These are phyloP conservation scores for Adansonia grandidieri DNA, from an alignment of 441 rosid species.

Conservation along the genomic window DNA sequence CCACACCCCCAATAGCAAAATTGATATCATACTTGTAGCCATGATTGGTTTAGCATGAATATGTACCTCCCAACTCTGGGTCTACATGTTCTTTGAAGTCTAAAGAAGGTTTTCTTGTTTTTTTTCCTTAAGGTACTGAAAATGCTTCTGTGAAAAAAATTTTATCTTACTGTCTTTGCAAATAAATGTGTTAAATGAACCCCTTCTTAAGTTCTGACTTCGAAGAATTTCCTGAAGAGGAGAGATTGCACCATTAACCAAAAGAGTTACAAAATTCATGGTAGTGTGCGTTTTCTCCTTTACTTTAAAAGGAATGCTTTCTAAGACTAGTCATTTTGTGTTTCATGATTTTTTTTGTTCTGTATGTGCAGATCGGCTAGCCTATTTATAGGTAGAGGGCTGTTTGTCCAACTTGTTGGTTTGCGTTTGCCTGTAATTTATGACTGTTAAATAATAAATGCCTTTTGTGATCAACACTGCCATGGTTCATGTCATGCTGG, in stretches of 20 bases:
- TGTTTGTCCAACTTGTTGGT: neutral
- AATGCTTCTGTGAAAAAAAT: neutral
- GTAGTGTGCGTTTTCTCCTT: slow-evolving; percentile 1
- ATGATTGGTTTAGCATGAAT: slow-evolving; percentile 18
- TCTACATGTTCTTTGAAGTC: slow-evolving; percentile 7
- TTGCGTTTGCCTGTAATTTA: slow-evolving; percentile 4
- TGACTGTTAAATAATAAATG: slow-evolving; percentile 7
- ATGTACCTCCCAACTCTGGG: neutral
- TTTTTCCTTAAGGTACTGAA: neutral
- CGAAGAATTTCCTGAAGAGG: slow-evolving; percentile 4
- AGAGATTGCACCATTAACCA: slow-evolving; percentile 5
- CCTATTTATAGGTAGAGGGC: neutral
- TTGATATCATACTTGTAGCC: neutral
- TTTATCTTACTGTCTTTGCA: neutral
- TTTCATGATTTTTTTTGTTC: neutral
- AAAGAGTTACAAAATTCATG: neutral
- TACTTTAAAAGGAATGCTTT: neutral
- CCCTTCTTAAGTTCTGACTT: neutral
- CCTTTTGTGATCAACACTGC: too few relatives aligned
- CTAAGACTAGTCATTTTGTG: neutral
- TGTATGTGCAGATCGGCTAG: neutral
- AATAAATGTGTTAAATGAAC: neutral
- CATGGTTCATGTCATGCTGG: neutral
- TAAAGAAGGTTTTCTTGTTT: neutral
- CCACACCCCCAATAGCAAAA: neutral